Base-by-base conservation (phyloP, 768 basidiomycete genomes). In the Boletus pseudopeckii region DNA sequence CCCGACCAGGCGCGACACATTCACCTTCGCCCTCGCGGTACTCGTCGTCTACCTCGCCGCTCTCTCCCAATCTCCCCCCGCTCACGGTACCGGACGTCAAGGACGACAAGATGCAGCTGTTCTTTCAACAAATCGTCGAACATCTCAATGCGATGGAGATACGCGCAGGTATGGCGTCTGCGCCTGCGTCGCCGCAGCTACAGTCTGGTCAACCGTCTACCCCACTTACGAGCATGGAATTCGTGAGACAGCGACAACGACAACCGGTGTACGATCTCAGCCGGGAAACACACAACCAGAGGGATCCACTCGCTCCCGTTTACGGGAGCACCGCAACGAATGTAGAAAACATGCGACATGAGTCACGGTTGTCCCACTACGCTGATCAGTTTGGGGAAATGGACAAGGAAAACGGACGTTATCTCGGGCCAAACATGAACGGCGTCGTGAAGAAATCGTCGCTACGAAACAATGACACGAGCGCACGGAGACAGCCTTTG, bases 71-170 rank as follows among this genome's bases (percentile, higher is more conserved):
- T 33, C 72, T 81, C 8, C 75, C 79, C 7, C 73, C 71, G 8
- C 66, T 90, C 32, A 77, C 80, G 26, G 76, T 84, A n/a, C 88
- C 91, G 0, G 80, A 86, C 52, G 73, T 88, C 28, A 78, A 86
- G 60, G 86, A 93, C 62, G 82, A 82, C 48, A 84, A 81, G 42
- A 83, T 96, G 62, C 90, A 92, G 59, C 72, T 82, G 43, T 95
- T 95, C 74, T 90, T 94, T 71, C 78, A 88, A 50, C 90, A 95
- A 68, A 85, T 94, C 43, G 88, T 85, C 8, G 82, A 87, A 44
- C 89, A 90, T 65, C 80, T 94, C 52, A 84, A 86, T 61, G 78
- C 80, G 41, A 83, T 92, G 74, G 84, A 88, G 63, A 75, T 78
- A 37, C 79, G 80, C 46, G 76, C 80, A 14, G 67, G 61, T 8